These are phyloP conservation scores for Cercospora sojina DNA, from an alignment of 2,329 filamentous ascomycete species.

Conservation along the genomic window DNA sequence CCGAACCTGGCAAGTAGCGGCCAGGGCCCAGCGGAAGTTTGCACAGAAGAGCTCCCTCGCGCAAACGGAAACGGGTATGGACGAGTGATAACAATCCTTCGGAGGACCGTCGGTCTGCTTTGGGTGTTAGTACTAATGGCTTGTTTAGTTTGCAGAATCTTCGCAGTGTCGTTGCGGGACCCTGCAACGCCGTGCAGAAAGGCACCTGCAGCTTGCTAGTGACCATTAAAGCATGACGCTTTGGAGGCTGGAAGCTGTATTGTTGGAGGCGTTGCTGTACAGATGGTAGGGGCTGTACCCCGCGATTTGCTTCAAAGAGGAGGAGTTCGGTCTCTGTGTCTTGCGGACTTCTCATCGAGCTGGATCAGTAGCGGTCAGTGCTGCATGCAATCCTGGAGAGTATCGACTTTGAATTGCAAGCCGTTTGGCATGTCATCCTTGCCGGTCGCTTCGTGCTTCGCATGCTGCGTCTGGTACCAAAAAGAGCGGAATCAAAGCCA, in stretches of 20 bases:
- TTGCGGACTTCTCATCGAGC: not conserved
- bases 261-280: not conserved
- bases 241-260: not conserved
- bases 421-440: not conserved
- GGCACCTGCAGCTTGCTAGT: not conserved
- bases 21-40: not conserved
- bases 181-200: not conserved
- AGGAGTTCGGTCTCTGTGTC: not conserved
- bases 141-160: not conserved
- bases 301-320: not conserved
- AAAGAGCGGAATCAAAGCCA: not conserved
- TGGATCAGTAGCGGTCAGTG: not conserved
- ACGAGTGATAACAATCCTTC: not conserved
- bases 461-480: not conserved
- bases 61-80: not conserved
- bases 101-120: not conserved
- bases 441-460: not conserved
- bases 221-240: not conserved
- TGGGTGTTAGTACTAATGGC: not conserved
- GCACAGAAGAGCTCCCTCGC: not conserved
- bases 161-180: not conserved
- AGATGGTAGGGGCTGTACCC: not conserved
- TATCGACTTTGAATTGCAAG: not conserved
- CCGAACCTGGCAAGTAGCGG: not conserved
- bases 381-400: not conserved